phyloP scores from a whole-genome alignment of 2,329 filamentous ascomycete genomes.

The Penicillium corylophilum region DNA sequence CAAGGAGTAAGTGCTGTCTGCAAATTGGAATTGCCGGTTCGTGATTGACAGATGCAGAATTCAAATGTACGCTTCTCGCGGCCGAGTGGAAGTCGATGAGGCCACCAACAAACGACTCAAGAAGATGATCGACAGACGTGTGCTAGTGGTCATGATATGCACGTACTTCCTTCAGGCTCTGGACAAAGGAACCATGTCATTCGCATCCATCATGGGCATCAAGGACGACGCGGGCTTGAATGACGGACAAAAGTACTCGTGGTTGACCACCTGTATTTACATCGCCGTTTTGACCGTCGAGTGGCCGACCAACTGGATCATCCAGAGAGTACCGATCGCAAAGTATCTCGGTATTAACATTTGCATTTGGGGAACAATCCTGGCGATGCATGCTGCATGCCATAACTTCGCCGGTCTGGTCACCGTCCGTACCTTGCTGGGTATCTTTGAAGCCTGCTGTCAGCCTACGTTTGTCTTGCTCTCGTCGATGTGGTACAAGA shows the following conservation, averaged over 20 bases:
- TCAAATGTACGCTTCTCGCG: constrained; percentile 64
- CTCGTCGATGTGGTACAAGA: constrained; percentile 69
- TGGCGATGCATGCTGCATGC: constrained; percentile 63
- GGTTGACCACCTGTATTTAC: constrained; percentile 74
- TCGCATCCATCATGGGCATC: constrained; percentile 44
- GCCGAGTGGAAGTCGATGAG: constrained; percentile 56
- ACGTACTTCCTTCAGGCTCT: constrained; percentile 68
- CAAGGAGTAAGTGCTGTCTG: constrained; percentile 49
- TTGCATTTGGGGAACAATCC: constrained; percentile 60
- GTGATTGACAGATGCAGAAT: constrained; percentile 36
- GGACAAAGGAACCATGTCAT: constrained; percentile 44
- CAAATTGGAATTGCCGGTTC: not conserved
- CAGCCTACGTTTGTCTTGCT: constrained; percentile 68
- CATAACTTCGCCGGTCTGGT: constrained; percentile 61
- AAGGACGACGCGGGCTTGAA: constrained; percentile 49
- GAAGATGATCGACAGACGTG: constrained; percentile 64
- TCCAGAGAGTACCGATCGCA: constrained; percentile 64
- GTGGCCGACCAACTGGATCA: constrained; percentile 67
- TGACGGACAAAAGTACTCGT: constrained; percentile 53
- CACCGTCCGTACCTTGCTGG: constrained; percentile 63
- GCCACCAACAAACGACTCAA: constrained; percentile 63
- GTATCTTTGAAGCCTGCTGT: constrained; percentile 69
- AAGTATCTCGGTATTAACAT: constrained; percentile 67
- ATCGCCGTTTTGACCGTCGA: constrained; percentile 69
- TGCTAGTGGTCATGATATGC: constrained; percentile 68